phyloP scores from a whole-genome alignment of 306 rosid species.

The Phaseolus lunatus region DNA sequence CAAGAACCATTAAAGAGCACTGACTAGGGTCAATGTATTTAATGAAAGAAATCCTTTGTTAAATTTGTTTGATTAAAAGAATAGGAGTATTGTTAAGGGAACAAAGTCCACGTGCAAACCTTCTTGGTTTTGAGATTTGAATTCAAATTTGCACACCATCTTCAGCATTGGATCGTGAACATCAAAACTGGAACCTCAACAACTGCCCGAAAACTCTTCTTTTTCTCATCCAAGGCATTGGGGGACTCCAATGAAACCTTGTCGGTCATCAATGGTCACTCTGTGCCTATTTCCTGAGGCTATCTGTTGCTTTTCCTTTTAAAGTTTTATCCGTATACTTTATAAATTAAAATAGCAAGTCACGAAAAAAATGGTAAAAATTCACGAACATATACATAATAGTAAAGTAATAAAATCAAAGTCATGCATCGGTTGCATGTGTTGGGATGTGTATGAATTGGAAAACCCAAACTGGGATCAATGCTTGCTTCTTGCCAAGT shows the following conservation, averaged over 20 bases:
- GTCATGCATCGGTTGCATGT: not conserved
- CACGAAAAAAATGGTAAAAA: not conserved
- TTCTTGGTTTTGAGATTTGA: slow-evolving; percentile 42
- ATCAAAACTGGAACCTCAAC: slow-evolving; percentile 16
- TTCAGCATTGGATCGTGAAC: slow-evolving; percentile 36
- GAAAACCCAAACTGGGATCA: not conserved
- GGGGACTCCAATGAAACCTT: too few relatives aligned
- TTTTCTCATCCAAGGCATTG: not conserved
- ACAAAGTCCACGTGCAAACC: slow-evolving; percentile 53
- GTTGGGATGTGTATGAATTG: not conserved
- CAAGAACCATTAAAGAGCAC: slow-evolving; percentile 18
- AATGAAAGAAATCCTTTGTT: slow-evolving; percentile 9
- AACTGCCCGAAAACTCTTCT: not conserved
- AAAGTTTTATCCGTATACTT: not conserved
- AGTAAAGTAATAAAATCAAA: not conserved
- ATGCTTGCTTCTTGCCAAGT: not conserved
- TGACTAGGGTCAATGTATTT: slow-evolving; percentile 26
- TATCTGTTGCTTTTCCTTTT: not conserved
- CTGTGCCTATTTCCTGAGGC: not conserved
- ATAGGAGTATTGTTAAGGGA: slow-evolving; percentile 9
- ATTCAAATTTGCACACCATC: slow-evolving; percentile 41
- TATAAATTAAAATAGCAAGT: not conserved
- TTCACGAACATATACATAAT: not conserved
- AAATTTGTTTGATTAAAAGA: slow-evolving; percentile 26
- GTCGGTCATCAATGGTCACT: not conserved